Conservation (phyloP, 1,284 basidiomycete genomes). For the Ustilago shanxiensis region DNA sequence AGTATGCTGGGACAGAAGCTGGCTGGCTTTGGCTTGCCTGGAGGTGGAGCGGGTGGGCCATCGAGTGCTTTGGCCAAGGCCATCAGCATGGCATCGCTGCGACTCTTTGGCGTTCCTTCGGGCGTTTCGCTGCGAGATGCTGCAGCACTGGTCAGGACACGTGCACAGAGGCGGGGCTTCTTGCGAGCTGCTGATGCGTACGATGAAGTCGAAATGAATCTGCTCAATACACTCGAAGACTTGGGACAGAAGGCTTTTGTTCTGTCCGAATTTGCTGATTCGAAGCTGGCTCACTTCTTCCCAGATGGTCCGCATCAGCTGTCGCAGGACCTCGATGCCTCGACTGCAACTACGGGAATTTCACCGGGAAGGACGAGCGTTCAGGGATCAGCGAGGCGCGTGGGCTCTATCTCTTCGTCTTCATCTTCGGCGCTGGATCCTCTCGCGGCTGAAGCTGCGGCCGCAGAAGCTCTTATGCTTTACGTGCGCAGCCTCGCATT, state of each 20-base stretch:
- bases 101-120: conserved; percentile 81
- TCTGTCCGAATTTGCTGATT: conserved; percentile 90
- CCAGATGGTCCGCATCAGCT: conserved; percentile 71
- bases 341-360: conserved; percentile 27
- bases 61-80: conserved; percentile 77
- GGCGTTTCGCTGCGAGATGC: conserved; percentile 64
- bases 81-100: conserved; percentile 88
- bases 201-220: conserved; percentile 76
- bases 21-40: conserved; percentile 27
- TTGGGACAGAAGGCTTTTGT: conserved; percentile 95
- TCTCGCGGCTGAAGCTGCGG: conserved; percentile 66
- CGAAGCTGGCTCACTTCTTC: conserved; percentile 83
- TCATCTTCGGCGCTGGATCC: conserved; percentile 45
- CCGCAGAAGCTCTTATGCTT: conserved; percentile 84
- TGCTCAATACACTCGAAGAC: conserved; percentile 83
- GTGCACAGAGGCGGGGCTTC: conserved; percentile 60
- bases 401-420: conserved; percentile 41
- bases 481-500: conserved; percentile 95
- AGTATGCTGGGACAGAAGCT: conserved; percentile 47
- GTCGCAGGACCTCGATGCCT: conserved; percentile 37
- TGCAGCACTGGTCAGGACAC: conserved; percentile 61
- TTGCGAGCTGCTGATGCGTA: conserved; percentile 39
- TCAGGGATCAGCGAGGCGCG: conserved; percentile 26
- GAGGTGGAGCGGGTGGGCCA: conserved; percentile 17
- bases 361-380: conserved; percentile 35